phyloP scores from a whole-genome alignment of 768 basidiomycete genomes.

The Daedalea quercina region DNA sequence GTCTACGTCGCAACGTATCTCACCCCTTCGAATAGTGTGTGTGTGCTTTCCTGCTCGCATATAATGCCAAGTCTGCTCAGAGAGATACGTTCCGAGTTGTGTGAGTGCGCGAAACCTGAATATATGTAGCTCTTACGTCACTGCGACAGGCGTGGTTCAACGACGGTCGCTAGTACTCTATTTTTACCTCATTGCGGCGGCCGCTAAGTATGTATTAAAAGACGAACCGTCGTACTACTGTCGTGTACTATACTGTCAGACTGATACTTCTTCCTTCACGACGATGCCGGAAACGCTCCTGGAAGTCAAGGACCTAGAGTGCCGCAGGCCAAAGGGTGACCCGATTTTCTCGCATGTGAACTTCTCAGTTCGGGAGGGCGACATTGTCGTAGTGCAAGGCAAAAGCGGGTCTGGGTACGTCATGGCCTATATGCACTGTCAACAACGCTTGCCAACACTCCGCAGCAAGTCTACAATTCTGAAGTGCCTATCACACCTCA shows the following conservation, averaged over 20 bases:
- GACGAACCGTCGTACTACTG: too few relatives aligned
- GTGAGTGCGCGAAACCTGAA: too few relatives aligned
- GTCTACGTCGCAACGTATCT: neutral
- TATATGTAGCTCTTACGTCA: too few relatives aligned
- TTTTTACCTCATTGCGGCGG: too few relatives aligned
- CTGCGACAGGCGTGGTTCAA: too few relatives aligned
- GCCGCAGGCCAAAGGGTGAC: slow-evolving; percentile 38
- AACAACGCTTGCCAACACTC: neutral
- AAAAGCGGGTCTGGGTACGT: slow-evolving; percentile 69
- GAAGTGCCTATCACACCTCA: slow-evolving; percentile 80
- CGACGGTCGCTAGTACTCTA: too few relatives aligned
- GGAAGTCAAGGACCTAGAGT: slow-evolving; percentile 46
- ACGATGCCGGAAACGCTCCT: slow-evolving; percentile 30
- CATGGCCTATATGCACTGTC: neutral
- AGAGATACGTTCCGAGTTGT: too few relatives aligned
- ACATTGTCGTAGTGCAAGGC: slow-evolving; percentile 74
- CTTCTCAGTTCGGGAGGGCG: slow-evolving; percentile 62
- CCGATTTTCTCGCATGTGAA: slow-evolving; percentile 54
- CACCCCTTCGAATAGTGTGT: neutral
- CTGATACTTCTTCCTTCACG: neutral
- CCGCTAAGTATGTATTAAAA: too few relatives aligned
- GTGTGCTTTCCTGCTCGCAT: neutral
- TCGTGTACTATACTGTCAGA: too few relatives aligned
- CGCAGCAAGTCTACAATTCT: slow-evolving; percentile 64
- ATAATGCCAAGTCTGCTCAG: too few relatives aligned